Evolutionary conservation across 345 rosid species (phyloP).

Genomic region (sweet orange (Citrus sinensis)): DVS_A1.0 CM039165.1:34224501-34225000

Average conservation of each 20-base stretch:
- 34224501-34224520: conserved; percentile 52
- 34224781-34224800: no score
- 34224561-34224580: background rate
- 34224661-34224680: background rate
- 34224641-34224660: no score
- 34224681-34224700: background rate
- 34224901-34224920: background rate
- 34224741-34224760: background rate
- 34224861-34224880: background rate
- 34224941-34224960: background rate
- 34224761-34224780: background rate
- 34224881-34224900: background rate
- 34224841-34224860: conserved; percentile 10
- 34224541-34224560: conserved; percentile 48
- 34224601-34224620: background rate
- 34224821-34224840: background rate
- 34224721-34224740: background rate
- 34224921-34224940: background rate
- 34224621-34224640: no score
- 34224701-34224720: background rate
- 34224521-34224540: conserved; percentile 50
- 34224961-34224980: background rate
- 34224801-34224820: background rate
- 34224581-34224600: background rate
- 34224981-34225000: background rate